Evolutionary conservation across 192 early-diverging fungal species (phyloP), one percentile per base, ranked within the genome.

Genomic region (Backusella mclennaniae): DNA sequence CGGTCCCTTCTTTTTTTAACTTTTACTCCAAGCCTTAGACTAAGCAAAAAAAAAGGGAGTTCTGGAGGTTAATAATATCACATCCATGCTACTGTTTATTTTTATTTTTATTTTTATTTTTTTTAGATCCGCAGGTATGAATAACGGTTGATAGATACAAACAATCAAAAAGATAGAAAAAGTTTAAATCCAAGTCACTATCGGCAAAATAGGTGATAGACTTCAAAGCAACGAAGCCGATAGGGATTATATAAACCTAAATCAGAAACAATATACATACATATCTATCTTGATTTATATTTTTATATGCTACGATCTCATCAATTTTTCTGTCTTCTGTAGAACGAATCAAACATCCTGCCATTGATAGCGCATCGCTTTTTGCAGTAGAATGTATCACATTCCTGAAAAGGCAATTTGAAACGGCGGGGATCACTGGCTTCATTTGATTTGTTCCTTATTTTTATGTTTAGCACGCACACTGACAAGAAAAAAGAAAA

Each of bases 391-490:
- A 63, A 63, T 63, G 56, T 63, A 29, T 14, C 26, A 63, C 56
- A 2, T 26, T 26, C 56, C 26, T 12, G 26, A 63, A 63, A 63
- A 63, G 56, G 56, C 19, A 63, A 29, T 63, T 21, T 29, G n/a
- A 63, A 29, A 26, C 9, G 12, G 56, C 21, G 56, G 23, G 53
- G 11, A 59, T 56, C 53, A 56, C 53, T 56, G 53, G 53, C 53
- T 56, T 56, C 53, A 23, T 56, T 9, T 56, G 53, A 56, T 56
- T 56, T 56, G 53, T 56, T 56, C 53, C 53, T 56, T 56, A 56
- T 56, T 53, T 56, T 23, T 56, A 56, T 56, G 53, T 56, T 56
- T 26, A 56, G 53, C 53, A 56, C 23, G 21, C 53, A 56, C 53
- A 56, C 53, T 23, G 7, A 17, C 53, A 59, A 21, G 29, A 63